Conservation (phyloP, 2,329 filamentous ascomycete genomes). For the Claviceps sp. region DNA sequence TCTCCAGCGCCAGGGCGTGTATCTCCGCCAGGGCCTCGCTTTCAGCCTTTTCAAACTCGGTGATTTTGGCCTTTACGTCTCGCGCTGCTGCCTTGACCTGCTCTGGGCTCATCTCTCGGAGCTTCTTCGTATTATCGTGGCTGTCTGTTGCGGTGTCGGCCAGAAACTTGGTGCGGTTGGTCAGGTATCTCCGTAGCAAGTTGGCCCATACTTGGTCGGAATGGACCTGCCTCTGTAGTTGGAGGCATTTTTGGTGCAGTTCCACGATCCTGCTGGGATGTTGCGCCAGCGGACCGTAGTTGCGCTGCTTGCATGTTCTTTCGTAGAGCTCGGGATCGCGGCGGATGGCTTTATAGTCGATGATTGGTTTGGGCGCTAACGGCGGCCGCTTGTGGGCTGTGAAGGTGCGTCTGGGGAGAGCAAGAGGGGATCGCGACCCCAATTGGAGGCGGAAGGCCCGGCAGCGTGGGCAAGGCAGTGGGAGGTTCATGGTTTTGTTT, state of each 20-base stretch:
- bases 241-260: constrained; percentile 44
- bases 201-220: constrained; percentile 54
- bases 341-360: constrained; percentile 85
- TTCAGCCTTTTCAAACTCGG: constrained; percentile 48
- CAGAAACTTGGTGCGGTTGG: constrained; percentile 29
- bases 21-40: constrained; percentile 50
- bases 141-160: constrained; percentile 21
- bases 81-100: constrained; percentile 51
- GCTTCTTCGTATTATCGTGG: constrained; percentile 25
- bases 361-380: constrained; percentile 62
- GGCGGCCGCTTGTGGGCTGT: constrained; percentile 38
- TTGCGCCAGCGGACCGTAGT: constrained; percentile 50
- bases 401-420: constrained; percentile 10
- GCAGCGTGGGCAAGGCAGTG: constrained; percentile 15
- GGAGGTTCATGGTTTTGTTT: constrained; percentile 16
- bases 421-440: neutral
- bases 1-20: constrained; percentile 56
- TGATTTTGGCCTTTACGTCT: constrained; percentile 48
- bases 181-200: constrained; percentile 39
- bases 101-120: constrained; percentile 28
- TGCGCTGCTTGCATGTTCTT: constrained; percentile 72
- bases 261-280: constrained; percentile 43
- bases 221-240: constrained; percentile 46
- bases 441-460: constrained; percentile 1
- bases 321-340: constrained; percentile 69